phyloP scores from a whole-genome alignment of 2,329 filamentous ascomycete genomes.

The Taxawa tesnikishii region DNA sequence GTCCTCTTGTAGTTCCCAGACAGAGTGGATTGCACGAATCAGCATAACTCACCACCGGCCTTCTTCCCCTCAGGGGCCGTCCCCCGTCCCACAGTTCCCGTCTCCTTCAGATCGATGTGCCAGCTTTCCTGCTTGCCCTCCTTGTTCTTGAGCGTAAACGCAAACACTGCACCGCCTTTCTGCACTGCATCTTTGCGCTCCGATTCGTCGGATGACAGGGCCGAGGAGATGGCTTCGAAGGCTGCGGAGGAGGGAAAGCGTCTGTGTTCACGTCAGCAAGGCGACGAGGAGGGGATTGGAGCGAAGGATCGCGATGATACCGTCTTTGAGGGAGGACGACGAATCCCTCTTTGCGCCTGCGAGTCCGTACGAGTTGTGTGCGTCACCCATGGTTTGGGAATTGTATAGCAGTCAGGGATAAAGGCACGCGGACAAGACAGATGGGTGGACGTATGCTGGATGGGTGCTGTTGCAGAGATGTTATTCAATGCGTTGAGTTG shows the following conservation, averaged over 20 bases:
- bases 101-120: conserved; percentile 92
- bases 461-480: too few relatives aligned
- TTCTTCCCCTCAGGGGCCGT: conserved; percentile 56
- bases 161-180: conserved; percentile 75
- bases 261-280: conserved; percentile 55
- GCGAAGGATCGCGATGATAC: conserved; percentile 1
- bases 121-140: conserved; percentile 71
- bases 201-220: conserved; percentile 54
- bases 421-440: too few relatives aligned
- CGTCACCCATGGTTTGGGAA: too few relatives aligned
- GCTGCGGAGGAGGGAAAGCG: conserved; percentile 82
- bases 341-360: too few relatives aligned
- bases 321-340: conserved; percentile 8
- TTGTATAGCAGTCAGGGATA: too few relatives aligned
- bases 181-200: conserved; percentile 83
- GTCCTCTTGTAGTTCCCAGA: too few relatives aligned
- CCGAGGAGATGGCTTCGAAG: conserved; percentile 75
- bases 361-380: too few relatives aligned
- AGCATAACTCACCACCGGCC: conserved; percentile 57
- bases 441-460: too few relatives aligned
- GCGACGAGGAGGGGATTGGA: too few relatives aligned
- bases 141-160: conserved; percentile 84
- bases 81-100: conserved; percentile 70
- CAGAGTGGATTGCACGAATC: too few relatives aligned
- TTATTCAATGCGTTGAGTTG: too few relatives aligned